These are phyloP conservation scores for Aspergillus fijiensis DNA, from an alignment of 2,329 filamentous ascomycete genomes.

Conservation along the genomic window DNA sequence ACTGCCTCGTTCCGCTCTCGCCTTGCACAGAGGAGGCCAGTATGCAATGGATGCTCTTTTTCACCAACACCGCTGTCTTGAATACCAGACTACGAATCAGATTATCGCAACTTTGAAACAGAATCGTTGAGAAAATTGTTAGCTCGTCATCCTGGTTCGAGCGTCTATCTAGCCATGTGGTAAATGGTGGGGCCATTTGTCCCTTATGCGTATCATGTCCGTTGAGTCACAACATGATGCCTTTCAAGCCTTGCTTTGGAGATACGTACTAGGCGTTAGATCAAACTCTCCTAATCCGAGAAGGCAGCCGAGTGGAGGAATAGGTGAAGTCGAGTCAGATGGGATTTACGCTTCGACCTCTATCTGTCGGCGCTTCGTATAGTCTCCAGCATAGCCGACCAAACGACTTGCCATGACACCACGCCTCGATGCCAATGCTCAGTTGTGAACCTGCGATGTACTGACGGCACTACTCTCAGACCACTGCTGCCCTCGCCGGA, in stretches of 20 bases:
- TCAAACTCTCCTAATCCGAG: conserved; percentile 13
- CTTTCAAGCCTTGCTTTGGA: conserved; percentile 27
- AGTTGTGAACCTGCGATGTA: background rate
- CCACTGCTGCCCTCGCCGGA: background rate
- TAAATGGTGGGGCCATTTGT: conserved; percentile 18
- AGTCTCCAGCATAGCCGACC: conserved; percentile 1
- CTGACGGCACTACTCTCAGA: background rate
- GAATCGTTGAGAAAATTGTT: background rate
- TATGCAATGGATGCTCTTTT: background rate
- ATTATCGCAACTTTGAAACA: no score
- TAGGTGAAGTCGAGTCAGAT: conserved; percentile 14
- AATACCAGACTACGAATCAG: background rate
- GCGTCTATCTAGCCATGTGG: conserved; percentile 21
- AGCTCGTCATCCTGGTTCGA: background rate
- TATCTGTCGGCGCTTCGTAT: background rate
- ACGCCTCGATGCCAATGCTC: background rate
- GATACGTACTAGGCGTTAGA: background rate
- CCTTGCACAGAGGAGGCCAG: background rate
- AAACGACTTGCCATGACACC: background rate
- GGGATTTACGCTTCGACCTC: conserved; percentile 10
- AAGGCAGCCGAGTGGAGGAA: conserved; percentile 15
- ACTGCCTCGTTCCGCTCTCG: background rate
- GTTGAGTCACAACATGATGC: conserved; percentile 9
- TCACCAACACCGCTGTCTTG: background rate
- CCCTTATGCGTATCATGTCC: conserved; percentile 7